Conservation (phyloP, 2,329 filamentous ascomycete species). For the Thermothelomyces thermophilus region DNA sequence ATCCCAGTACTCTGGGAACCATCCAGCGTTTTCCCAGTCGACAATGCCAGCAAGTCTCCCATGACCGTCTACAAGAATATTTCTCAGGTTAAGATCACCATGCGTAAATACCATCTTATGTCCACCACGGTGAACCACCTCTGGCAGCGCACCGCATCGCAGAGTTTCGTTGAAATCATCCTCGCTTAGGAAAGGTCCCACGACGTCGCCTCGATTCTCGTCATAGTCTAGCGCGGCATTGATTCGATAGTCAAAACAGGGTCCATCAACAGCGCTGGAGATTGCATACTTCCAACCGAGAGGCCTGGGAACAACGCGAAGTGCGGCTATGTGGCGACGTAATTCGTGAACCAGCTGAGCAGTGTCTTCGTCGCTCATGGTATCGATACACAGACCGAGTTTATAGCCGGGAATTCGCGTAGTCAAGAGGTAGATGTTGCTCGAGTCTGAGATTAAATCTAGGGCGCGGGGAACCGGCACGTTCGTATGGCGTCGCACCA, state of each 20-base stretch:
- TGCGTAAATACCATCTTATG: conserved; percentile 1
- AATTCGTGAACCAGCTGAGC: background rate
- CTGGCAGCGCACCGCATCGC: background rate
- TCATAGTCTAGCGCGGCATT: background rate
- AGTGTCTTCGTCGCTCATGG: conserved; percentile 2
- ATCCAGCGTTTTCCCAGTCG: background rate
- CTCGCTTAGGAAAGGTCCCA: background rate
- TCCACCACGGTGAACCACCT: background rate
- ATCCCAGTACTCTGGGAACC: background rate
- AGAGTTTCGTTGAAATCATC: background rate
- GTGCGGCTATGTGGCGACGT: background rate
- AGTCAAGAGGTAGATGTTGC: background rate
- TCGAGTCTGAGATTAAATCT: background rate
- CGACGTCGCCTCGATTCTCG: background rate
- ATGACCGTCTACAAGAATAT: background rate
- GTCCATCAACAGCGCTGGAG: background rate
- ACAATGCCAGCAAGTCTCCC: background rate
- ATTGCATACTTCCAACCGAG: background rate
- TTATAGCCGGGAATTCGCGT: background rate
- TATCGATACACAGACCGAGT: background rate
- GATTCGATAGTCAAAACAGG: background rate
- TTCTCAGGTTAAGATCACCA: conserved; percentile 2
- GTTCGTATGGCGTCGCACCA: background rate
- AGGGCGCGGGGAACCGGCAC: background rate
- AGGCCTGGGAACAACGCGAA: background rate